A percentile compares a stretch with the other conserved stretches of the same genome.
Conservation (phyloP, 2,329 filamentous ascomycete species). For the Venturia oleaginea region DNA sequence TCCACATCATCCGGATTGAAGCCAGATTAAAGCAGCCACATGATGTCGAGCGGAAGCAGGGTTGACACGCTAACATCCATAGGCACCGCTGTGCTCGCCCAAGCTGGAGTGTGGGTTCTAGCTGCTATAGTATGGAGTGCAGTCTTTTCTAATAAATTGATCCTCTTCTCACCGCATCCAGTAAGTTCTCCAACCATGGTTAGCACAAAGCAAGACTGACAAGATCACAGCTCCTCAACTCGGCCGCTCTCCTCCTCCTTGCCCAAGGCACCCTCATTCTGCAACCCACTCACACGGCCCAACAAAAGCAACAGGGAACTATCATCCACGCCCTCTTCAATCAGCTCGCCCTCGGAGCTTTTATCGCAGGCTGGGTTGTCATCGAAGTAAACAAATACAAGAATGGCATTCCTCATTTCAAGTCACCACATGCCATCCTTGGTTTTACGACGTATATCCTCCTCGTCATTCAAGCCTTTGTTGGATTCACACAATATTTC, state of each 20-base stretch:
- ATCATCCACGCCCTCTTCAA: slow-evolving; percentile 63
- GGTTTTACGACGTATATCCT: slow-evolving; percentile 67
- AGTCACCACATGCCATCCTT: slow-evolving; percentile 71
- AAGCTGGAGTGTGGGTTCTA: slow-evolving; percentile 69
- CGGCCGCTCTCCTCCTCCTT: slow-evolving; percentile 60
- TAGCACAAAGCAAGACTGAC: background rate
- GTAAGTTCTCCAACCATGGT: slow-evolving; percentile 42
- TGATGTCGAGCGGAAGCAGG: background rate
- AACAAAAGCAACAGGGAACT: slow-evolving; percentile 60
- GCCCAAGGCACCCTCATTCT: slow-evolving; percentile 74
- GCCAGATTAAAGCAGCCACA: background rate
- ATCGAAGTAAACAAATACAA: slow-evolving; percentile 80
- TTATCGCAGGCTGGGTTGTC: slow-evolving; percentile 56
- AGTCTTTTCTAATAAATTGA: slow-evolving; percentile 60
- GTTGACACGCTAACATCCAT: slow-evolving; percentile 12
- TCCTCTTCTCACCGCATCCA: slow-evolving; percentile 83
- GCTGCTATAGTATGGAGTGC: slow-evolving; percentile 67
- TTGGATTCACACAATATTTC: slow-evolving; percentile 79
- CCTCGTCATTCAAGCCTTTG: slow-evolving; percentile 61
- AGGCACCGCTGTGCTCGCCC: slow-evolving; percentile 77
- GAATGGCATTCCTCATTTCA: slow-evolving; percentile 61
- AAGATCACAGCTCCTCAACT: slow-evolving; percentile 39
- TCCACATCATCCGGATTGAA: background rate
- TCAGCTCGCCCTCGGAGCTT: slow-evolving; percentile 50
- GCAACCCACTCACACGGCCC: slow-evolving; percentile 72